Evolutionary conservation across 2,329 filamentous ascomycete species (phyloP).

Genomic region (Xylariales sp.): DNA sequence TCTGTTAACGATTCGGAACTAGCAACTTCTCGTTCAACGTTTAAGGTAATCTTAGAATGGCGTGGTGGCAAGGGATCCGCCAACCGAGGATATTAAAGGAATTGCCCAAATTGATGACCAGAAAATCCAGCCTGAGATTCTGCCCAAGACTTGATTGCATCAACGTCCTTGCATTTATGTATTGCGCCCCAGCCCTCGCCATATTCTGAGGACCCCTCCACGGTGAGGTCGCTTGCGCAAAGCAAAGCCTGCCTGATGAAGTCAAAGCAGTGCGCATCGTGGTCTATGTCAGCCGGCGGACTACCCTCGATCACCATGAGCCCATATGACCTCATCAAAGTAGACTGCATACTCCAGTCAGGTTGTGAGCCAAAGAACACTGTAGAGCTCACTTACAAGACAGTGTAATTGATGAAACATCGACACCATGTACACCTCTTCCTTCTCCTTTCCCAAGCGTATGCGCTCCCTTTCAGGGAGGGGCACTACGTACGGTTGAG

Average conservation of each 20-base stretch:
- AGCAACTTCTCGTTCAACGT: no score
- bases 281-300: neutral
- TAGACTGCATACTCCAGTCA: neutral
- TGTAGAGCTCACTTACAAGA: neutral
- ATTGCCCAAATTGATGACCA: no score
- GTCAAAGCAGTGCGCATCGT: constrained; percentile 4
- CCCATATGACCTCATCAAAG: constrained; percentile 2
- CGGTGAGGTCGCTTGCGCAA: neutral
- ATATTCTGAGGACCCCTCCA: neutral
- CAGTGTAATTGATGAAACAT: constrained; percentile 3
- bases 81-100: no score
- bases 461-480: neutral
- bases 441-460: neutral
- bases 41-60: no score
- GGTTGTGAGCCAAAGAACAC: neutral
- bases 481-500: neutral
- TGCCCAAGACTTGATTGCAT: neutral
- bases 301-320: neutral
- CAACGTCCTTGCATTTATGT: constrained; percentile 3
- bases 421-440: constrained; percentile 3
- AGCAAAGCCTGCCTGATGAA: neutral
- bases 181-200: constrained; percentile 3
- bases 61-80: no score
- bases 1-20: no score
- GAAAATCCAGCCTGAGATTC: neutral